Evolutionary conservation across 768 basidiomycete genomes (phyloP).

Genomic region (Leccinum subtestaceum): DNA sequence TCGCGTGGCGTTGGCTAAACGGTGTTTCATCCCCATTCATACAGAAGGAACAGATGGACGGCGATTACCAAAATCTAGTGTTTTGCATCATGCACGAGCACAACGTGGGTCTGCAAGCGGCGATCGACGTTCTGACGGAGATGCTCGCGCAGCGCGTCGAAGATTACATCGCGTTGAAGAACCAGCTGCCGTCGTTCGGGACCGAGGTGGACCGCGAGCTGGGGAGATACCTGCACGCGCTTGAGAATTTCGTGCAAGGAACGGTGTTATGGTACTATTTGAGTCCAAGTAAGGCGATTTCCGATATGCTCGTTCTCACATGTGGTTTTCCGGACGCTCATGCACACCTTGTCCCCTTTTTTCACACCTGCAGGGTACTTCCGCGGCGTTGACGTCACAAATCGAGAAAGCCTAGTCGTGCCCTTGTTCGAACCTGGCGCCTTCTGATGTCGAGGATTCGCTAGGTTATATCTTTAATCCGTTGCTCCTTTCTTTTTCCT

Average conservation of each 20-base stretch:
- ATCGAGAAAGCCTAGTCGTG: constrained; percentile 27
- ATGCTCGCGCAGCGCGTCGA: constrained; percentile 37
- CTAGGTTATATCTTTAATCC: neutral
- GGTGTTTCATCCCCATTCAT: neutral
- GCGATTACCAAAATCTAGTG: constrained; percentile 40
- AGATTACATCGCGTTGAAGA: constrained; percentile 33
- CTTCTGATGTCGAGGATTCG: constrained; percentile 17
- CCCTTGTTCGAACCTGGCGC: constrained; percentile 29
- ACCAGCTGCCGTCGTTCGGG: constrained; percentile 35
- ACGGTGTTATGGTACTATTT: constrained; percentile 41
- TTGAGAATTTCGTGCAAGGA: constrained; percentile 39
- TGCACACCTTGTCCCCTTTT: neutral
- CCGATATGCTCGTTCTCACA: neutral
- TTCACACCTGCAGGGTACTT: constrained; percentile 25
- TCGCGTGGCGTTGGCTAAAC: constrained; percentile 6
- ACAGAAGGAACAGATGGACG: constrained; percentile 40
- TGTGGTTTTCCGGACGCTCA: neutral
- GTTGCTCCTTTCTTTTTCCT: neutral
- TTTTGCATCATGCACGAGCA: constrained; percentile 40
- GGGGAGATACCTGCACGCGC: constrained; percentile 31
- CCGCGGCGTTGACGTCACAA: constrained; percentile 33
- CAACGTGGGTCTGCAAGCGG: constrained; percentile 32
- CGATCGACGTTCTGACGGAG: constrained; percentile 36
- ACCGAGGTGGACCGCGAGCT: constrained; percentile 34
- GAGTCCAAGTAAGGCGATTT: constrained; percentile 34